Base-by-base conservation (phyloP, 1,284 basidiomycete species). In the Fomitiporia mediterranea region DNA sequence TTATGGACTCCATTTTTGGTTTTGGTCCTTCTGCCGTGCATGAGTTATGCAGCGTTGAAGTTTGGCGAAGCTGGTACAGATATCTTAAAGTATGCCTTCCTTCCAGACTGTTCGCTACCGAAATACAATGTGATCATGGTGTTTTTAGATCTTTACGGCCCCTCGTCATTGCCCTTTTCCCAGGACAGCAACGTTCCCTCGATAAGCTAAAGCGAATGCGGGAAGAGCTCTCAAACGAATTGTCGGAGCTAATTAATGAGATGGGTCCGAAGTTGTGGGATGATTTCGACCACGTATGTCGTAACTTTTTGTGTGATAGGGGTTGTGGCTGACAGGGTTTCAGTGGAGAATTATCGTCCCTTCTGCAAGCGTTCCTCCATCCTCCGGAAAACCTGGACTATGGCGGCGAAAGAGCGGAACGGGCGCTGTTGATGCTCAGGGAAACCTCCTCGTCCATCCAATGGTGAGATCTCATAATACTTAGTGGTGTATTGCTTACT, bases 11-110 rank as follows among this genome's bases (percentile, higher is more conserved):
- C 97, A 0, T 77, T 96, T 62, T 71, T 92, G 37, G 83, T 94
- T 55, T 78, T 94, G 59, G 73, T 81, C 17, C 77, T 84, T 1
- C 72, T 99, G 38, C 97, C 97, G 5, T 83, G 89, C 66, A 89
- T 98, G 74, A 95, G 91, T 51, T 94, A 91, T 68, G 94, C 94
- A 6, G 92, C 96, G 8, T 81, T 99, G 61, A 98, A 98, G 72
- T 99, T 99, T 68, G 96, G 96, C 46, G 97, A 99, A 71, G 97
- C 96, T 17, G 97, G 97, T 35, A 89, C 98, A 83, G 97, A 99
- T 68, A 94, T 99, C 34, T 80, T 97, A 62, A 99, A 99, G 93
- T 97, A 61, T 63, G 79, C 66, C n/a, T 43, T 17, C 43, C 5
- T 34, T 49, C 38, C 43, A n/a, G 44, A 75, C 8, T 15, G 27